These are phyloP conservation scores for Agrostemma githago DNA, from an alignment of 148 eudicot species.

Conservation along the genomic window DNA sequence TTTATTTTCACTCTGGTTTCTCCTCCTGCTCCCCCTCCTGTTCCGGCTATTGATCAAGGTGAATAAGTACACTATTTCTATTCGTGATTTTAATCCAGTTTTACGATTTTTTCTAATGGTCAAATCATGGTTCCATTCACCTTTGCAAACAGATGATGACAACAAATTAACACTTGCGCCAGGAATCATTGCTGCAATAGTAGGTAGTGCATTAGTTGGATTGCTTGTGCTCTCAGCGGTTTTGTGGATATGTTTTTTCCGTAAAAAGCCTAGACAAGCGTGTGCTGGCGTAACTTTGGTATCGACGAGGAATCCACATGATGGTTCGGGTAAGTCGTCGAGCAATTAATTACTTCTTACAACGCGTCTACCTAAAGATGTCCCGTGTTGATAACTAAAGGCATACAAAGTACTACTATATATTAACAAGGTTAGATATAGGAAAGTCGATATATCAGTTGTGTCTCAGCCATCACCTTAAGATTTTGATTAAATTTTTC, in stretches of 20 bases:
- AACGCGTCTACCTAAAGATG: not conserved
- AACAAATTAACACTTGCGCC: not conserved
- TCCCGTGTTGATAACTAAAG: not conserved
- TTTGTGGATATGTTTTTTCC: not conserved
- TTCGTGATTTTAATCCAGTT: not conserved
- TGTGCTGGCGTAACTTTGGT: not conserved
- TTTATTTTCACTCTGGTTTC: not conserved
- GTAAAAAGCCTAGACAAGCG: not conserved
- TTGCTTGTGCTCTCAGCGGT: not conserved
- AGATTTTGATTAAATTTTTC: no score
- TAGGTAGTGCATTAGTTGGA: not conserved
- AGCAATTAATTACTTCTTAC: not conserved
- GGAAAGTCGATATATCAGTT: not conserved
- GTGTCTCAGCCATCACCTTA: no score
- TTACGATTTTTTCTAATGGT: not conserved
- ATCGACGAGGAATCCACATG: not conserved
- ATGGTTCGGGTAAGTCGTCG: not conserved
- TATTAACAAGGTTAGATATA: not conserved
- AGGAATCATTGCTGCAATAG: not conserved
- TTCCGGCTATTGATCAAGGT: not conserved
- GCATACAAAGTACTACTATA: no score
- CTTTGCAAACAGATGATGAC: not conserved
- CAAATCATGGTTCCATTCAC: not conserved
- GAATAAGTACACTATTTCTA: no score
- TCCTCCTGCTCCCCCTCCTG: not conserved